Percentiles rank a stretch among this genome's conserved stretches.
Conservation (phyloP, 1,284 basidiomycete genomes). For the Mrakiaceae sp. region DNA sequence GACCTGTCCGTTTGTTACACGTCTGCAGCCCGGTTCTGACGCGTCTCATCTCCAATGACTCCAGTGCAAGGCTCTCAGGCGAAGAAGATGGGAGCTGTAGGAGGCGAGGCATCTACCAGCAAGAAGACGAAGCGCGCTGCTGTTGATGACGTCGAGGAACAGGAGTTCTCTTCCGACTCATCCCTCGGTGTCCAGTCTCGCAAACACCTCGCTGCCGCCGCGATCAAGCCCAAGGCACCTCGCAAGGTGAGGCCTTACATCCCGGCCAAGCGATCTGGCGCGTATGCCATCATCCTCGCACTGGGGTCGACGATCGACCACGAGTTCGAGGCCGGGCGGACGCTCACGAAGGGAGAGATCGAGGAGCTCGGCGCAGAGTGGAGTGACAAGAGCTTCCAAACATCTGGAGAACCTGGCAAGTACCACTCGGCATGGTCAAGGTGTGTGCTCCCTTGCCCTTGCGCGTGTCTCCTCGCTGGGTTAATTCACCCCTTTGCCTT, state of each 20-base stretch:
- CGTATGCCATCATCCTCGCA: constrained; percentile 14
- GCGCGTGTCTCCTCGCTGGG: not conserved
- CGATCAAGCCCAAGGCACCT: not conserved
- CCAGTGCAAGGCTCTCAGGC: too few relatives aligned
- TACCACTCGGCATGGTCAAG: too few relatives aligned
- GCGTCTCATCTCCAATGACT: too few relatives aligned
- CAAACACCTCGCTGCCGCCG: not conserved
- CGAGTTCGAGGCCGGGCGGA: not conserved
- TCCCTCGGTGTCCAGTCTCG: too few relatives aligned
- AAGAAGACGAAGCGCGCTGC: too few relatives aligned
- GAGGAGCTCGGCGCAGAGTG: not conserved
- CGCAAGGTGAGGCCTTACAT: constrained; percentile 8
- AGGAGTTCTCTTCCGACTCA: too few relatives aligned
- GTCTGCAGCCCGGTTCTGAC: too few relatives aligned
- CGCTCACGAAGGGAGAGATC: constrained; percentile 10
- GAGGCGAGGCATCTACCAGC: too few relatives aligned
- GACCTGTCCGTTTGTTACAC: too few relatives aligned
- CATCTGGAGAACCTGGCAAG: not conserved
- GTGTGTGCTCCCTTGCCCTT: not conserved
- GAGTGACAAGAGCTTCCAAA: not conserved
- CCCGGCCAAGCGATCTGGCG: constrained; percentile 6
- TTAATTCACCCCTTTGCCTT: not conserved
- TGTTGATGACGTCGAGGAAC: too few relatives aligned
- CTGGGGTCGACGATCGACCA: not conserved
- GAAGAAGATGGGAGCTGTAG: too few relatives aligned